phyloP scores from a whole-genome alignment of 139 green algal species.

The Edaphochlamys debaryana region DNA sequence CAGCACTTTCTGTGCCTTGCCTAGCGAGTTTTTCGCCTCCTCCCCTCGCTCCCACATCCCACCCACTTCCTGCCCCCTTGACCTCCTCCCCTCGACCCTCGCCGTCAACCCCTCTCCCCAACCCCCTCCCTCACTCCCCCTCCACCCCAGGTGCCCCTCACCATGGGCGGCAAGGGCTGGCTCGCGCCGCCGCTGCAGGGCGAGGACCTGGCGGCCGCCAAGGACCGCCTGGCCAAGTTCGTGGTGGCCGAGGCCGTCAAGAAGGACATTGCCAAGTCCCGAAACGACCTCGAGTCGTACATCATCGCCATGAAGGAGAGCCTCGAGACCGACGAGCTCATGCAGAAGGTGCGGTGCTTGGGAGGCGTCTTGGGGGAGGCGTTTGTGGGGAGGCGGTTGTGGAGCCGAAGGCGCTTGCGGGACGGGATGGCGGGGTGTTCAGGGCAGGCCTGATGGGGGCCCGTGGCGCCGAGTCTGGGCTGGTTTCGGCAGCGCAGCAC shows the following conservation, averaged over 20 bases:
- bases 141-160: conserved; percentile 47
- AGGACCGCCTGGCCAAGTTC: conserved; percentile 32
- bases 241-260: conserved; percentile 68
- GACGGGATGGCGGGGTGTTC: no score
- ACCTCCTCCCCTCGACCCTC: no score
- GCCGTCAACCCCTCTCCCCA: no score
- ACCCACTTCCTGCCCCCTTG: no score
- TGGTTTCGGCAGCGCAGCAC: no score
- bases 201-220: background rate
- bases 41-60: no score
- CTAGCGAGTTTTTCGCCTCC: no score
- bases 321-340: conserved; percentile 62
- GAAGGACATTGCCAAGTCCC: conserved; percentile 67
- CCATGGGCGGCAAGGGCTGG: conserved; percentile 39
- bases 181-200: background rate
- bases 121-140: no score
- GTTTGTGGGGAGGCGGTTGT: background rate
- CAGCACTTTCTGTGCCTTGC: no score
- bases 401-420: no score
- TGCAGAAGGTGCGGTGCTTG: conserved; percentile 65
- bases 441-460: no score
- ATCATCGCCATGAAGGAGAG: conserved; percentile 81
- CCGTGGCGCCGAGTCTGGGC: no score
- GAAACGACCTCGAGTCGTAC: conserved; percentile 94
- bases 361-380: background rate